phyloP scores from a whole-genome alignment of 2,329 filamentous ascomycete genomes.

The Penicillium sp. region DNA sequence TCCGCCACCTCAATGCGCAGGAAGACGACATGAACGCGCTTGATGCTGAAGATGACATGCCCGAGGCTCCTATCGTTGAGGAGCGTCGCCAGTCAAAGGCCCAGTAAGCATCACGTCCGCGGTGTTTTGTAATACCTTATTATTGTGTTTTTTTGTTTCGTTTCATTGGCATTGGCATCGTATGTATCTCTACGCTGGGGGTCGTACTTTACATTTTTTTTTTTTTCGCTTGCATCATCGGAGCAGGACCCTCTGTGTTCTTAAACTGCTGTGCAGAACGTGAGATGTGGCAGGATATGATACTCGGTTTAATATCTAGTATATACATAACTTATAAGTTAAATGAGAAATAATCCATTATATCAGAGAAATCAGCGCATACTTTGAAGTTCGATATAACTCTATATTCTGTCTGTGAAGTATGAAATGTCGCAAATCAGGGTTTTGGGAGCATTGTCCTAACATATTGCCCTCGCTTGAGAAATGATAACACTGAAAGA shows the following conservation, averaged over 20 bases:
- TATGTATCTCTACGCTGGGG: not conserved
- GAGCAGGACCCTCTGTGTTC: slow-evolving; percentile 14
- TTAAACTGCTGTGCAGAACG: slow-evolving; percentile 21
- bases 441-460: too few species aligned
- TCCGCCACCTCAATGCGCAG: slow-evolving; percentile 49
- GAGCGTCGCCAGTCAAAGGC: slow-evolving; percentile 14
- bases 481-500: too few species aligned
- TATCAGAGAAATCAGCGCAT: not conserved
- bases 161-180: not conserved
- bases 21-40: slow-evolving; percentile 54
- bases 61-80: slow-evolving; percentile 19
- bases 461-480: too few species aligned
- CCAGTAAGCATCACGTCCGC: not conserved
- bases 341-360: not conserved
- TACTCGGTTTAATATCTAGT: slow-evolving; percentile 12
- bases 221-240: slow-evolving; percentile 2
- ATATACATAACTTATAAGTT: slow-evolving; percentile 2
- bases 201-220: not conserved
- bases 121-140: not conserved
- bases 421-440: too few species aligned
- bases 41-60: slow-evolving; percentile 37
- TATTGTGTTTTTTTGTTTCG: not conserved
- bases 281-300: slow-evolving; percentile 18
- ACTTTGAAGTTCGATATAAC: too few species aligned
- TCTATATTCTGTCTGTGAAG: too few species aligned